A percentile compares a stretch with the other conserved stretches of the same genome.
phyloP scores from a whole-genome alignment of 352 stramenopile species.

The Pythium periplocum region DNA sequence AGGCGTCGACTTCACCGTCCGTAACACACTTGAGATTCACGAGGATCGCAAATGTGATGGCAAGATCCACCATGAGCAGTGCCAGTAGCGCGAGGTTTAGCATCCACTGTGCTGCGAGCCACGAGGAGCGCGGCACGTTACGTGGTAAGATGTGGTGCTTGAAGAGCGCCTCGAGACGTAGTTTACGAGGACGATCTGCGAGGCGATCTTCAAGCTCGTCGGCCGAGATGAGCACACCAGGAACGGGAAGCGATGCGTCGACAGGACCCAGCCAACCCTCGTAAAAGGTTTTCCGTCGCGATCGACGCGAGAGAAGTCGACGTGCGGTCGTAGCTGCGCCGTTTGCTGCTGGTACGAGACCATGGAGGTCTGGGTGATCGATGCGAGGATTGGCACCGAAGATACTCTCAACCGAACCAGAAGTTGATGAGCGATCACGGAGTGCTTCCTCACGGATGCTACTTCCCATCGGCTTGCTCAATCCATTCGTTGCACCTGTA shows the following conservation, averaged over 20 bases:
- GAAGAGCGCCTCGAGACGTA: slow-evolving; percentile 42
- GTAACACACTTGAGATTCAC: slow-evolving; percentile 79
- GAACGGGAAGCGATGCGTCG: slow-evolving; percentile 65
- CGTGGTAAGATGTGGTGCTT: slow-evolving; percentile 41
- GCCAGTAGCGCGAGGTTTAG: slow-evolving; percentile 53
- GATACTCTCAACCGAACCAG: slow-evolving; percentile 25
- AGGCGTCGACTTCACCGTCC: slow-evolving; percentile 55
- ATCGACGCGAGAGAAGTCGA: not conserved
- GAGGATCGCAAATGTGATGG: slow-evolving; percentile 75
- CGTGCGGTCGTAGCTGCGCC: slow-evolving; percentile 1
- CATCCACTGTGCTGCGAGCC: slow-evolving; percentile 61
- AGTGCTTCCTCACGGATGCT: slow-evolving; percentile 72
- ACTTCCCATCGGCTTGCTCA: slow-evolving; percentile 18
- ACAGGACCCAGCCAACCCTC: slow-evolving; percentile 68
- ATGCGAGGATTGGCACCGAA: slow-evolving; percentile 2
- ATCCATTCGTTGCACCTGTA: too few species aligned
- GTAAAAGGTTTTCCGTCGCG: slow-evolving; percentile 43
- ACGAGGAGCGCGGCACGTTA: slow-evolving; percentile 51
- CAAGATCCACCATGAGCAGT: slow-evolving; percentile 70
- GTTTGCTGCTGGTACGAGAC: slow-evolving; percentile 15
- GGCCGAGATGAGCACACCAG: slow-evolving; percentile 61
- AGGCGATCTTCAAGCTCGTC: slow-evolving; percentile 63
- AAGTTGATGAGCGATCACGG: slow-evolving; percentile 53
- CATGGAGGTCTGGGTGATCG: slow-evolving; percentile 20
- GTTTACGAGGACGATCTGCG: slow-evolving; percentile 29